Evolutionary conservation across 2,329 filamentous ascomycete genomes (phyloP), one percentile per base, ranked within the genome.

Genomic region (Sarocladium kiliense): DNA sequence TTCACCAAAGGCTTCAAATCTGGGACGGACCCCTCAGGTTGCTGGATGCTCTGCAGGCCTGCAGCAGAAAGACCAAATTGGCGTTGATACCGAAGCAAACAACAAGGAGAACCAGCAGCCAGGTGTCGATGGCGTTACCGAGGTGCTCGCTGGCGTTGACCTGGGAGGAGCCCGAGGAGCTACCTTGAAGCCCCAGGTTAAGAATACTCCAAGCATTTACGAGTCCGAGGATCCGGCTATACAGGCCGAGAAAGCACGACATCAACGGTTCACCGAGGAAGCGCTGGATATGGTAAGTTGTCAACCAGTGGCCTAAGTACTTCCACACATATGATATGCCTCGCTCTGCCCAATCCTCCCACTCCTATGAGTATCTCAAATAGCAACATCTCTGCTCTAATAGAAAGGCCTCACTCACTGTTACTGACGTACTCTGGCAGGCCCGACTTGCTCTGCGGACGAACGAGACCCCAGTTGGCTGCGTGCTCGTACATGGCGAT

Each of bases 391-490:
- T n/a, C n/a, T n/a, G n/a, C n/a, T n/a, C n/a, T n/a, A n/a, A n/a
- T n/a, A n/a, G n/a, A n/a, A n/a, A n/a, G n/a, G n/a, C n/a, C n/a
- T n/a, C n/a, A n/a, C n/a, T n/a, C n/a, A n/a, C 30, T 7, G 30
- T 32, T 7, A 32, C 30, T 32, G 12, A 32, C 30, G 6, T 7
- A 12, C 23, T 50, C 55, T 57, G 54, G 56, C 6, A 96, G 90
- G 94, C 91, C 57, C 87, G 93, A 65, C 82, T 91, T 61, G 94
- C 95, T 21, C 82, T 99, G 50, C 76, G 77, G 62, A 89, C 84
- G 58, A 92, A 96, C 63, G 94, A 99, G 74, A 97, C 95, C 1
- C 94, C 94, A 1, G 94, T 99, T 19, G 95, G 94, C 50, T 99
- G 94, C 71, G 91, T 99, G 30, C 85, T 99, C 54, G 92, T 97